Evolutionary conservation across 345 rosid genomes (phyloP).

Genomic region (Salix caprea): DNA sequence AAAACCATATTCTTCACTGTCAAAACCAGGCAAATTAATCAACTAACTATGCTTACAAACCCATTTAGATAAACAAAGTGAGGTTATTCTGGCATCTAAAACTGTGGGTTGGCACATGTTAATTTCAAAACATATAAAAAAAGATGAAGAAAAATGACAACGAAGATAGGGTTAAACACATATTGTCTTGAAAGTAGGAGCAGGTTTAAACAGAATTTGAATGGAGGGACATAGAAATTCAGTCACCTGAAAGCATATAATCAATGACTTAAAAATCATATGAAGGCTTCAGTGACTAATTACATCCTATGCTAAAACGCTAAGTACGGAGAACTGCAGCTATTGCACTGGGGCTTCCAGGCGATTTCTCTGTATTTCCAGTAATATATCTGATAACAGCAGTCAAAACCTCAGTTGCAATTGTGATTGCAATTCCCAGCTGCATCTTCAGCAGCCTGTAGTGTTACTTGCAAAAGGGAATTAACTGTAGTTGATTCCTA

Average conservation of each 20-base stretch:
- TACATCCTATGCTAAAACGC: not conserved
- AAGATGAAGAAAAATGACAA: not conserved
- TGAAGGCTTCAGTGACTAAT: not conserved
- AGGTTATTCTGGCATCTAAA: not conserved
- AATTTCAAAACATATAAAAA: not conserved
- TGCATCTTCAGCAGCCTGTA: no score
- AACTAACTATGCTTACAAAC: not conserved
- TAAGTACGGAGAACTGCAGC: not conserved
- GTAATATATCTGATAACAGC: no score
- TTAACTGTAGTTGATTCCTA: not conserved
- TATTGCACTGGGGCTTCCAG: no score
- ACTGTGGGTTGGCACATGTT: not conserved
- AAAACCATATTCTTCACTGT: conserved; percentile 1
- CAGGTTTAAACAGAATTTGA: not conserved
- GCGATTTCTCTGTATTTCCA: no score
- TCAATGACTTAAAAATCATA: not conserved
- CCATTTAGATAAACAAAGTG: not conserved
- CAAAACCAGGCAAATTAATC: not conserved
- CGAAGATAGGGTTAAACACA: not conserved
- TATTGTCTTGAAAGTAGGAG: not conserved
- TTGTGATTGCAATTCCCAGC: no score
- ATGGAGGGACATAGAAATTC: not conserved
- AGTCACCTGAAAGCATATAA: not conserved
- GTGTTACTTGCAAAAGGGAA: no score
- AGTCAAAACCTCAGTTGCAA: no score